Conservation (phyloP, 106 monocot species). For the Ottelia alismoides region DNA sequence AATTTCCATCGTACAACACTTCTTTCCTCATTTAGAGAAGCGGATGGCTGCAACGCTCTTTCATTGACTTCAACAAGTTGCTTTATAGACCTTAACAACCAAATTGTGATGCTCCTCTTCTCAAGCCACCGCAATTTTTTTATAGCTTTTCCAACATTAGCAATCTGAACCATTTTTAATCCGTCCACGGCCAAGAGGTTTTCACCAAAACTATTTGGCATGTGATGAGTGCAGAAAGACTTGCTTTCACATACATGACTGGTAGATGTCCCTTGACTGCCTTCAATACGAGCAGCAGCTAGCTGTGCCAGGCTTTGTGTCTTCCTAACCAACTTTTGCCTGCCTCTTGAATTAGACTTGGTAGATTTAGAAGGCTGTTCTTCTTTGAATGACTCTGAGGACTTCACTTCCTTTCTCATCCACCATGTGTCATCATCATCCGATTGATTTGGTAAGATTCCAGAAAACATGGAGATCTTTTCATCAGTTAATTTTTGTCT, state of each 20-base stretch:
- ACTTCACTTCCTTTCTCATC: constrained; percentile 62
- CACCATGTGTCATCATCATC: constrained; percentile 94
- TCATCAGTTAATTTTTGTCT: constrained; percentile 63
- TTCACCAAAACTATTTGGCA: constrained; percentile 34
- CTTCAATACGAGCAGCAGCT: constrained; percentile 70
- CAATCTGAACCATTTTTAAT: constrained; percentile 19
- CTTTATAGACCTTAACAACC: constrained; percentile 52
- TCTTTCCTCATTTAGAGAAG: constrained; percentile 38
- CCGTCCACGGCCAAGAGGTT: constrained; percentile 28
- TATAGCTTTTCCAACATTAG: constrained; percentile 55
- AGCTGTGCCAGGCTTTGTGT: constrained; percentile 88
- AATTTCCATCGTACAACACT: constrained; percentile 55
- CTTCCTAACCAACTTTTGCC: constrained; percentile 56
- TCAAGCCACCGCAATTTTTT: constrained; percentile 72
- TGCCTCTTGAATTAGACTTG: constrained; percentile 66
- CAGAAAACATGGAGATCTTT: constrained; percentile 24
- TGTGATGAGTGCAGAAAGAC: constrained; percentile 57
- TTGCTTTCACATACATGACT: constrained; percentile 95
- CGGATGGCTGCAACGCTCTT: constrained; percentile 28
- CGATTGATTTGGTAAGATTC: constrained; percentile 29
- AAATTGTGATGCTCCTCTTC: constrained; percentile 62
- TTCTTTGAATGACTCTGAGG: constrained; percentile 50
- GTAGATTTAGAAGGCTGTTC: constrained; percentile 47
- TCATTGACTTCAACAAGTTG: constrained; percentile 68
- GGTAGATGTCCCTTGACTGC: constrained; percentile 91